Evolutionary conservation across 257 asterid genomes (phyloP).

Genomic region (Jasminum sambac): DNA sequence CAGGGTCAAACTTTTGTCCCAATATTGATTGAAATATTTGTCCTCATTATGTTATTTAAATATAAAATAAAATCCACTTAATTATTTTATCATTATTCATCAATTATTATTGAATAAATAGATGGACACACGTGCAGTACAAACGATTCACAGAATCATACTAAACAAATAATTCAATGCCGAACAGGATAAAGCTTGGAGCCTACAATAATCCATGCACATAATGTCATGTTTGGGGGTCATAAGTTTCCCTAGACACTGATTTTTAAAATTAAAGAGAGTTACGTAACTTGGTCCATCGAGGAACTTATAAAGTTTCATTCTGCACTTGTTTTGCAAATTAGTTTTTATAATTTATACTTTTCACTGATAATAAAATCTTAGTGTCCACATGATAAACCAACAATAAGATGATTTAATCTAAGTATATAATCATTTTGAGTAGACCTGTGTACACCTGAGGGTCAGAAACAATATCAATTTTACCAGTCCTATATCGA

Average conservation of each 20-base stretch:
- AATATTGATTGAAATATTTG: slow-evolving; percentile 1
- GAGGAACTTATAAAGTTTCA: no score
- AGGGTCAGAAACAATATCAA: no score
- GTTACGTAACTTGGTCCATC: no score
- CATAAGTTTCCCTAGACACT: not conserved
- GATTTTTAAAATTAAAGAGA: no score
- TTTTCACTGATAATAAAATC: no score
- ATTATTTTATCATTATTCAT: slow-evolving; percentile 30
- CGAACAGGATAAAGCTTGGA: not conserved
- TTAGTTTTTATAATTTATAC: no score
- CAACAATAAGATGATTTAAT: no score
- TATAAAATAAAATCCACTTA: slow-evolving; percentile 39
- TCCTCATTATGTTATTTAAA: slow-evolving; percentile 17
- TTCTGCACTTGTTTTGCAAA: no score
- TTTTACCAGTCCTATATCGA: no score
- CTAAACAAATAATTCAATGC: slow-evolving; percentile 1
- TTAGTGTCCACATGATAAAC: no score
- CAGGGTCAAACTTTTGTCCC: not conserved
- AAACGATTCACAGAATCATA: slow-evolving; percentile 22
- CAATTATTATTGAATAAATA: slow-evolving; percentile 47
- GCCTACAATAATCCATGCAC: not conserved
- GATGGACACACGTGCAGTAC: slow-evolving; percentile 47
- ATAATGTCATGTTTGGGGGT: not conserved
- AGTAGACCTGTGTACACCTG: no score
- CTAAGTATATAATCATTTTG: no score